Conservation (phyloP, 2,329 filamentous ascomycete species). For the Calonectria crousiana region DNA sequence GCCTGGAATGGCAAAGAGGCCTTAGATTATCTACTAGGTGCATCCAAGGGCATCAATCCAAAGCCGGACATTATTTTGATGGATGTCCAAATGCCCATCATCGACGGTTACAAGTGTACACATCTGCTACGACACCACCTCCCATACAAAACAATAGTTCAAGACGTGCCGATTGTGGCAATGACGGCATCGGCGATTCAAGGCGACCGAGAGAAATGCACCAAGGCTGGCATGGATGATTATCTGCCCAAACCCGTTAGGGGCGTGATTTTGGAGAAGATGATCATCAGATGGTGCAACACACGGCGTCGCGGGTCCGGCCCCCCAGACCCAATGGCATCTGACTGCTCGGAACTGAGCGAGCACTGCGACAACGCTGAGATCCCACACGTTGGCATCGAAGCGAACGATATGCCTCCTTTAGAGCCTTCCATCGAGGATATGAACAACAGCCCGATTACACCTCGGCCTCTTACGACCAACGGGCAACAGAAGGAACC, state of each 20-base stretch:
- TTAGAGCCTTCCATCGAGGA: constrained; percentile 42
- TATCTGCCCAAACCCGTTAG: constrained; percentile 81
- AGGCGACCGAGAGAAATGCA: constrained; percentile 81
- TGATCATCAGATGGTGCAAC: constrained; percentile 77
- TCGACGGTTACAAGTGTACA: constrained; percentile 83
- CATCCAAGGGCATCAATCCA: constrained; percentile 61
- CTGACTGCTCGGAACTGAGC: constrained; percentile 60
- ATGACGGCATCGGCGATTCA: constrained; percentile 86
- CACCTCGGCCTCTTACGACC: constrained; percentile 55
- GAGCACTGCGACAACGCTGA: constrained; percentile 58
- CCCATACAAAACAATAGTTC: constrained; percentile 71
- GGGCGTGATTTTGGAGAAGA: constrained; percentile 74
- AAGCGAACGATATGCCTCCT: constrained; percentile 38
- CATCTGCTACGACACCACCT: constrained; percentile 77
- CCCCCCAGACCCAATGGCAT: constrained; percentile 46
- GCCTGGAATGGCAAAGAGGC: constrained; percentile 85
- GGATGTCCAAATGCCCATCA: constrained; percentile 82
- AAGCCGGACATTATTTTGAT: constrained; percentile 83
- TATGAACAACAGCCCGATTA: constrained; percentile 50
- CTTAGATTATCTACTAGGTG: constrained; percentile 75
- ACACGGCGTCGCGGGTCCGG: constrained; percentile 42
- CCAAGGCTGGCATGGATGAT: constrained; percentile 81
- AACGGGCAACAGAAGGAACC: constrained; percentile 54
- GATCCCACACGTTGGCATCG: constrained; percentile 53
- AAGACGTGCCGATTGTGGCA: constrained; percentile 80